Conservation (phyloP, 257 asterid genomes). For the Eustoma russellianum region DNA sequence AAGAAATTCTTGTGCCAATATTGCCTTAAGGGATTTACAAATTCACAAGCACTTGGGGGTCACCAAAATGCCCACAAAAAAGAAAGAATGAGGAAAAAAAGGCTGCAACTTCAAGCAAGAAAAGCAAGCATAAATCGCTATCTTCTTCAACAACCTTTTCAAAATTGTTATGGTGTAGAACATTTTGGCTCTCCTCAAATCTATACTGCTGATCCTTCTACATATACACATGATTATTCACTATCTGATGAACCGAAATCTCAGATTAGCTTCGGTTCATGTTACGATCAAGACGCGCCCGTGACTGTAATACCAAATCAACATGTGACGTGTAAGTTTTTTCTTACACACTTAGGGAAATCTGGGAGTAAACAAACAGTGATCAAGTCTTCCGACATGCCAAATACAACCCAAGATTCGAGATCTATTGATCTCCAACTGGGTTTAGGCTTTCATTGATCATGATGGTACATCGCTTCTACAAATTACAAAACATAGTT, state of each 20-base stretch:
- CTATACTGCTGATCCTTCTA: constrained; percentile 38
- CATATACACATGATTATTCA: constrained; percentile 16
- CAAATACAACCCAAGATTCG: constrained; percentile 27
- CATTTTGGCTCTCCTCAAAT: constrained; percentile 30
- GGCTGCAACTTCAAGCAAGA: constrained; percentile 67
- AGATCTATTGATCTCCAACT: constrained; percentile 58
- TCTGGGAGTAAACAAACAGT: constrained; percentile 15
- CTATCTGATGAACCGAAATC: constrained; percentile 25
- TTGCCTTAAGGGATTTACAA: constrained; percentile 57
- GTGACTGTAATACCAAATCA: constrained; percentile 7
- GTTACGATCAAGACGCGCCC: constrained; percentile 8
- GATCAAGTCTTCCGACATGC: constrained; percentile 17
- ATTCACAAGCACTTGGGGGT: constrained; percentile 93
- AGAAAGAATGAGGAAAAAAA: constrained; percentile 86
- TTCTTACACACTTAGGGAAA: constrained; percentile 29
- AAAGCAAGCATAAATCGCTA: constrained; percentile 54
- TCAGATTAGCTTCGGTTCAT: constrained; percentile 50
- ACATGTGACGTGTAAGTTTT: constrained; percentile 23
- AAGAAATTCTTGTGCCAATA: constrained; percentile 78
- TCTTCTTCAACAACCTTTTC: constrained; percentile 42
- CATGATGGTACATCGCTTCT: no score
- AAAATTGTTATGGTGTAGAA: constrained; percentile 10
- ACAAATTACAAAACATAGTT: no score
- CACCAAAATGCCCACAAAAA: constrained; percentile 97
- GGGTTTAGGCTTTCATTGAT: constrained; percentile 51